These are phyloP conservation scores for Coelastrella sp. DNA, from an alignment of 139 green algal genomes.

Conservation along the genomic window DNA sequence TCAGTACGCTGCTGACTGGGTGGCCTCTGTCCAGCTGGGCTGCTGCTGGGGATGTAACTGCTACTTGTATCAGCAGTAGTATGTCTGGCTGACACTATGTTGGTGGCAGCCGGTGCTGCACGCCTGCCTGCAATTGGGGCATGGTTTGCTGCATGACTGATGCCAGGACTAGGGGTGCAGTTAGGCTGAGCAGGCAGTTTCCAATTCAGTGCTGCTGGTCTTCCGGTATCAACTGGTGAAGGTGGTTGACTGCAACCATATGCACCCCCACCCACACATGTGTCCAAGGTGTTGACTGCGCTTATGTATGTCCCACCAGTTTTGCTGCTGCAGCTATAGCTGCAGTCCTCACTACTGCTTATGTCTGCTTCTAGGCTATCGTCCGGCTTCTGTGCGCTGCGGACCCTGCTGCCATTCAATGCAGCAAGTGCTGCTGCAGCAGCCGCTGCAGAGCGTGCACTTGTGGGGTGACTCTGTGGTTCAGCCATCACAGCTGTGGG, in stretches of 20 bases:
- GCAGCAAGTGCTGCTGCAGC: constrained; percentile 9
- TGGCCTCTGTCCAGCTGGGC: background rate
- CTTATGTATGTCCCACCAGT: background rate
- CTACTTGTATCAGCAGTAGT: background rate
- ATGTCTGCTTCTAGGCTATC: background rate
- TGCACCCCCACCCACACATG: too few relatives aligned
- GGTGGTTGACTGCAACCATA: background rate
- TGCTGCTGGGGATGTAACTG: background rate
- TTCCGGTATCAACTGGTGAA: background rate
- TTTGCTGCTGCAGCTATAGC: background rate
- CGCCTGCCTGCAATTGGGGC: background rate
- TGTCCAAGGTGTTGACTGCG: background rate
- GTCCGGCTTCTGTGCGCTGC: background rate
- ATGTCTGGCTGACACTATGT: background rate
- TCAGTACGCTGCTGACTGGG: constrained; percentile 31
- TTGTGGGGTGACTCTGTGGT: background rate
- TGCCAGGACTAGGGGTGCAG: background rate
- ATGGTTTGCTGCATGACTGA: background rate
- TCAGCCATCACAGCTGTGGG: background rate
- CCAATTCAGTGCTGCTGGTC: background rate
- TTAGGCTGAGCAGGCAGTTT: background rate
- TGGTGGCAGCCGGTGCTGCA: background rate
- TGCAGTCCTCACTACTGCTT: background rate
- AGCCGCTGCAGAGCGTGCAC: background rate
- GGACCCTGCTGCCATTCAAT: background rate